phyloP scores from a whole-genome alignment of 2,329 filamentous ascomycete genomes.

The Monosporascus sp. region DNA sequence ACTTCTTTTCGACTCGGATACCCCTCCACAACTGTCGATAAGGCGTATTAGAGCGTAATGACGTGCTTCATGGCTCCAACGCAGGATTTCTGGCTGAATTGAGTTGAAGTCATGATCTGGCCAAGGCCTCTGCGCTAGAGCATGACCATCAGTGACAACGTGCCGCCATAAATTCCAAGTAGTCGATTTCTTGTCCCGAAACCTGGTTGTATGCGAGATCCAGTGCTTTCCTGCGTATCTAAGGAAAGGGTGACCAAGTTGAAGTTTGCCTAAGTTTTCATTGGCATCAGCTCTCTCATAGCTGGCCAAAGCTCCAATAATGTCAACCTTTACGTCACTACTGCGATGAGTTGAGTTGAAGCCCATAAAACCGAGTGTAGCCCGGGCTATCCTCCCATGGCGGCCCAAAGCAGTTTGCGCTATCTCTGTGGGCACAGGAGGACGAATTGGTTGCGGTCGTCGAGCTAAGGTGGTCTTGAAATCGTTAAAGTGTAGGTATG shows the following conservation, averaged over 20 bases:
- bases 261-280: no score
- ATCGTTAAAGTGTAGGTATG: slow-evolving; percentile 35
- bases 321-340: not conserved
- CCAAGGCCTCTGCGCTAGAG: not conserved
- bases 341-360: not conserved
- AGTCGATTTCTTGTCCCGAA: slow-evolving; percentile 3
- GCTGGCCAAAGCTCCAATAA: not conserved
- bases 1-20: no score
- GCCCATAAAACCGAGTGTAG: not conserved
- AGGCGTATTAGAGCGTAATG: not conserved
- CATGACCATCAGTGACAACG: slow-evolving; percentile 1
- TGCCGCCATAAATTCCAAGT: slow-evolving; percentile 4
- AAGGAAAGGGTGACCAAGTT: slow-evolving; percentile 1
- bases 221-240: slow-evolving; percentile 10
- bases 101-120: not conserved
- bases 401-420: not conserved
- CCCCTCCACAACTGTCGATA: no score
- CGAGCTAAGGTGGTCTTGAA: slow-evolving; percentile 32
- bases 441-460: slow-evolving; percentile 16
- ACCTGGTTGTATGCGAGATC: slow-evolving; percentile 9
- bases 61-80: not conserved
- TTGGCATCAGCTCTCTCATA: no score
- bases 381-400: not conserved
- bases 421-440: slow-evolving; percentile 1
- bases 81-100: not conserved